A percentile compares a stretch with the other conserved stretches of the same genome.
phyloP scores from a whole-genome alignment of 306 rosid species.

The Malus orientalis region DNA sequence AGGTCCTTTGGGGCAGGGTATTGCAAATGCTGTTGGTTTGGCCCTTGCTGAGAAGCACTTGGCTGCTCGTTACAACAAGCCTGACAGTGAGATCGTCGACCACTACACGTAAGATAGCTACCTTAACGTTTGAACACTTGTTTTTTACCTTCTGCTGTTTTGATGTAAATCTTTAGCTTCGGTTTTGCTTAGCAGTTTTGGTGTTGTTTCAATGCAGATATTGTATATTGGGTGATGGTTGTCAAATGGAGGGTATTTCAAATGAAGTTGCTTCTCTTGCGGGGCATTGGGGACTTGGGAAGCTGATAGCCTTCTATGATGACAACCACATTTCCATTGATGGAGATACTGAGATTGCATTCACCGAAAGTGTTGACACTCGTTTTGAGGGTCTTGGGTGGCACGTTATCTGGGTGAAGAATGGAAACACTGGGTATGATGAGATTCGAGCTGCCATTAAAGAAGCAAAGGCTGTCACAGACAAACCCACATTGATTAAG shows the following conservation, averaged over 20 bases:
- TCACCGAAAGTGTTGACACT: slow-evolving; percentile 77
- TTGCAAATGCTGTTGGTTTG: slow-evolving; percentile 96
- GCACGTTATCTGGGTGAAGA: slow-evolving; percentile 98
- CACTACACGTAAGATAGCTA: slow-evolving; percentile 75
- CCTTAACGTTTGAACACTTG: background rate
- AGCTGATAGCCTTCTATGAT: slow-evolving; percentile 87
- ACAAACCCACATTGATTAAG: slow-evolving; percentile 89
- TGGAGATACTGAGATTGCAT: slow-evolving; percentile 88
- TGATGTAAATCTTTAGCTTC: background rate
- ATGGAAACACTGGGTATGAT: slow-evolving; percentile 90
- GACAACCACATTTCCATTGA: slow-evolving; percentile 99
- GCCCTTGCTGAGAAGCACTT: slow-evolving; percentile 98
- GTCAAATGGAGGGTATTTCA: slow-evolving; percentile 97
- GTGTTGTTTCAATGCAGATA: slow-evolving; percentile 40
- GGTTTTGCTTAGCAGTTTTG: slow-evolving; percentile 5
- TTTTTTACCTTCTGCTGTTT: background rate
- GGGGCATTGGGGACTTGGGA: slow-evolving; percentile 98
- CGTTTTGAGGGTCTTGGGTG: slow-evolving; percentile 98
- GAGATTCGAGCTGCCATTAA: slow-evolving; percentile 93
- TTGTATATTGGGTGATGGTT: slow-evolving; percentile 82
- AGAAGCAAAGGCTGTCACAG: slow-evolving; percentile 88
- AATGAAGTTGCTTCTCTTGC: slow-evolving; percentile 92
- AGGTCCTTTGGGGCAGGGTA: slow-evolving; percentile 99
- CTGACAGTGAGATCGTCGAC: slow-evolving; percentile 77
- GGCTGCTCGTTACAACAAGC: slow-evolving; percentile 94